phyloP scores from a whole-genome alignment of 495 filamentous ascomycete genomes.

The Tuber umbilicatum region DNA sequence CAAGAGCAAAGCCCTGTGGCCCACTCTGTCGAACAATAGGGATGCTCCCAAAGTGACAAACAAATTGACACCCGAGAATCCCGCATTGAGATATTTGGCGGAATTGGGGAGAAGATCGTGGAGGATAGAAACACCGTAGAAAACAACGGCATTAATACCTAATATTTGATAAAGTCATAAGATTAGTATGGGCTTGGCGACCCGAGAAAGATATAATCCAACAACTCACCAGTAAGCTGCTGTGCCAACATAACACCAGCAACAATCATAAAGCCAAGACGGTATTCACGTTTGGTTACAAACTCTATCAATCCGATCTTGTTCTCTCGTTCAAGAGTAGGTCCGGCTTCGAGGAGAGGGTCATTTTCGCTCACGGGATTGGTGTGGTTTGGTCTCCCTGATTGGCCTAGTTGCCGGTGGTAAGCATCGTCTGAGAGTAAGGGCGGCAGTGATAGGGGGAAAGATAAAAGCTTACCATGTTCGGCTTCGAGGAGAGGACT shows the following conservation, averaged over 20 bases:
- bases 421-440: not conserved
- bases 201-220: no score
- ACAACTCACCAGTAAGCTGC: no score
- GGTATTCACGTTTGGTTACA: slow-evolving; percentile 49
- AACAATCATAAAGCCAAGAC: slow-evolving; percentile 74
- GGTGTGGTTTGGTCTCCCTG: not conserved
- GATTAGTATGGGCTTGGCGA: not conserved
- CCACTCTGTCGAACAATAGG: slow-evolving; percentile 75
- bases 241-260: slow-evolving; percentile 85
- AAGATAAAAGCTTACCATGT: no score
- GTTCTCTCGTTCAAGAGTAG: not conserved
- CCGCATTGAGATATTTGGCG: slow-evolving; percentile 71
- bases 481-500: slow-evolving; percentile 39
- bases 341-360: slow-evolving; percentile 43
- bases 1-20: slow-evolving; percentile 74
- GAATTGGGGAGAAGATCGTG: slow-evolving; percentile 66
- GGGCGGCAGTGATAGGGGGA: no score
- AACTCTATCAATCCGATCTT: slow-evolving; percentile 22
- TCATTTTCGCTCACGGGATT: slow-evolving; percentile 46
- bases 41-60: slow-evolving; percentile 73
- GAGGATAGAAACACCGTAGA: slow-evolving; percentile 91
- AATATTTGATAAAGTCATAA: not conserved
- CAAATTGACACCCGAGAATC: slow-evolving; percentile 79
- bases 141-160: slow-evolving; percentile 90
- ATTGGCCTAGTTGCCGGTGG: not conserved